Evolutionary conservation across 2,329 filamentous ascomycete species (phyloP), one percentile per base, ranked within the genome.

Genomic region (Beauveria sp.): DNA sequence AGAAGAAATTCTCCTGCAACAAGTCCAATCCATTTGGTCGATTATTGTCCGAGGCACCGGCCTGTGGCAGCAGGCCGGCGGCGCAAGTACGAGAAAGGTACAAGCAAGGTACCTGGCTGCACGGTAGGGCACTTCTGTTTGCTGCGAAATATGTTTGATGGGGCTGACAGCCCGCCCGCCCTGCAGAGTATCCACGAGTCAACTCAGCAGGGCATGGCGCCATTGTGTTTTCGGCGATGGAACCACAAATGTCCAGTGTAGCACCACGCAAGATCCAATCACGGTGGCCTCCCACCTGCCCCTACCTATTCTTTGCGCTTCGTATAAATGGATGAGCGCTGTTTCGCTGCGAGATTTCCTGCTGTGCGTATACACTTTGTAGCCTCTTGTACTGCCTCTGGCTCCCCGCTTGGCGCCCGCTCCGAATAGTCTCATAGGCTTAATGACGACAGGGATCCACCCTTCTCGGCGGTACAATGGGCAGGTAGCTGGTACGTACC

Each of bases 401-500:
- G 44, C 50, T 53, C 57, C 51, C 56, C 56, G 57, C 57, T 55
- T 34, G 43, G 58, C 58, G 51, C 51, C 56, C 56, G 47, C 52
- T 63, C 57, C 22, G 54, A 40, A 63, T 58, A 59, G 53, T 58
- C 43, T 63, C 57, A 63, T 61, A 55, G 57, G 56, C 40, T 55
- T 43, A 57, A 63, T 63, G 56, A 63, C 57, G 57, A 60, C 52
- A 61, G 52, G 47, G 46, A 34, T 43, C 61, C 61, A 57, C 61
- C 57, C 40, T 63, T 54, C 51, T 55, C 58, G 58, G 58, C 58
- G 58, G 58, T 61, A 55, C 58, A 50, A 41, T 41, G 7, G 22
- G 34, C 20, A 53, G 43, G 41, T 52, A 34, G 18, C 28, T 1
- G 41, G 55, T 58, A 57, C 61, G 47, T 52, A 41, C 61, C 43